phyloP scores from a whole-genome alignment of 352 stramenopile species.

The Phytophthora syringae region DNA sequence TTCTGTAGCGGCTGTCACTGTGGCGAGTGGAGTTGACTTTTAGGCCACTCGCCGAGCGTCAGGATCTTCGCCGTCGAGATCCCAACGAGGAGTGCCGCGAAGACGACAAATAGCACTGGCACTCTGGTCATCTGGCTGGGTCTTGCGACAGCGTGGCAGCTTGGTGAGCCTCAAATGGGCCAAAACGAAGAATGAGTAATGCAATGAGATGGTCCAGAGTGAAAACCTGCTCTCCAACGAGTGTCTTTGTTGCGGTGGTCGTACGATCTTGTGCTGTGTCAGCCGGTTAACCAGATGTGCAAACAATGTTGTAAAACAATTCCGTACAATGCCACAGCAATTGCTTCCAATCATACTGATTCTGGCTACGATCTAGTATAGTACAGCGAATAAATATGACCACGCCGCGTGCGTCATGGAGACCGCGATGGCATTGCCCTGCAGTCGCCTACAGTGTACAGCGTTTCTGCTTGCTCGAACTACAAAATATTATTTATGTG shows the following conservation, averaged over 20 bases:
- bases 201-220: conserved; percentile 9
- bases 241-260: conserved; percentile 18
- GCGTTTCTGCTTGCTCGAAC: conserved; percentile 17
- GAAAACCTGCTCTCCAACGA: conserved; percentile 10
- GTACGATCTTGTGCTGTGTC: conserved; percentile 14
- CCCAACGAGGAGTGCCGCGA: conserved; percentile 8
- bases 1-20: conserved; percentile 4
- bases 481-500: no score
- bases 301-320: no score
- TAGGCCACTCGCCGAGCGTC: conserved; percentile 5
- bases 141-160: conserved; percentile 18
- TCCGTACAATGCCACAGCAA: no score
- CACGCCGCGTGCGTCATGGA: conserved; percentile 20
- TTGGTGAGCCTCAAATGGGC: conserved; percentile 20
- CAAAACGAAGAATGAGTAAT: conserved; percentile 23
- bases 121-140: conserved; percentile 16
- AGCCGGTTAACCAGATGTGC: conserved; percentile 20
- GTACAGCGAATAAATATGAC: neutral
- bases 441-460: conserved; percentile 1
- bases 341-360: no score
- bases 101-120: conserved; percentile 10
- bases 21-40: conserved; percentile 9
- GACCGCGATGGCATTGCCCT: neutral
- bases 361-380: no score
- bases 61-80: conserved; percentile 19